Evolutionary conservation across 345 rosid species (phyloP).

Genomic region (Schrenkiella parvula): DNA sequence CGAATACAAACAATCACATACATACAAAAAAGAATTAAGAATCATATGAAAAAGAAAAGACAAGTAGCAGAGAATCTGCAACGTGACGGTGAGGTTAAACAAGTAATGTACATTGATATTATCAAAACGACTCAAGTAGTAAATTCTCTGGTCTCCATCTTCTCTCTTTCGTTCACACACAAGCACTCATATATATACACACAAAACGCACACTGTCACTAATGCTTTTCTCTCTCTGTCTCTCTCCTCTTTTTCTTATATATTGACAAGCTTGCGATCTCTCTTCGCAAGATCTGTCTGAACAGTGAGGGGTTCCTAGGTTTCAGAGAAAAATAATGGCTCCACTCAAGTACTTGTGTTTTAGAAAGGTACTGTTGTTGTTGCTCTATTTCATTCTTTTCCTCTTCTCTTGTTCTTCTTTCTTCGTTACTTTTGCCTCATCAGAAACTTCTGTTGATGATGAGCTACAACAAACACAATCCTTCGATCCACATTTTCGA

Average conservation of each 20-base stretch:
- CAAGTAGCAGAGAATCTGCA: conserved; percentile 25
- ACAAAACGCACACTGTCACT: conserved; percentile 20
- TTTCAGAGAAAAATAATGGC: conserved; percentile 41
- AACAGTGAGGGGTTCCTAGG: conserved; percentile 28
- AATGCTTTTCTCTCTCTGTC: conserved; percentile 9
- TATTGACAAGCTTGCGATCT: conserved; percentile 36
- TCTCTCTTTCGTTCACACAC: conserved; percentile 27
- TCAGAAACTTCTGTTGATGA: conserved; percentile 25
- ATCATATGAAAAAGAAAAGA: background rate
- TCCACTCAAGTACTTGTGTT: conserved; percentile 39
- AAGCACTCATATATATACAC: conserved; percentile 23
- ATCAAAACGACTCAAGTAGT: conserved; percentile 11
- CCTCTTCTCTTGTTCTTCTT: conserved; percentile 30
- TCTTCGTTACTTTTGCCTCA: conserved; percentile 23
- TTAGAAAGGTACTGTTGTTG: conserved; percentile 44
- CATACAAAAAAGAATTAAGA: background rate
- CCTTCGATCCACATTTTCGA: conserved; percentile 24
- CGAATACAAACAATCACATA: conserved; percentile 5
- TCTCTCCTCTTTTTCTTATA: conserved; percentile 10
- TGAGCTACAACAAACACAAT: conserved; percentile 25
- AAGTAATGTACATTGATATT: conserved; percentile 19
- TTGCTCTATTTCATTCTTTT: conserved; percentile 40
- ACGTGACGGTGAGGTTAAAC: conserved; percentile 32
- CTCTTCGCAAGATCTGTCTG: conserved; percentile 27
- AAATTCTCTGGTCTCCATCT: conserved; percentile 31